phyloP scores from a whole-genome alignment of 176 grass and related monocot genomes.

The Carex cristatella region DNA sequence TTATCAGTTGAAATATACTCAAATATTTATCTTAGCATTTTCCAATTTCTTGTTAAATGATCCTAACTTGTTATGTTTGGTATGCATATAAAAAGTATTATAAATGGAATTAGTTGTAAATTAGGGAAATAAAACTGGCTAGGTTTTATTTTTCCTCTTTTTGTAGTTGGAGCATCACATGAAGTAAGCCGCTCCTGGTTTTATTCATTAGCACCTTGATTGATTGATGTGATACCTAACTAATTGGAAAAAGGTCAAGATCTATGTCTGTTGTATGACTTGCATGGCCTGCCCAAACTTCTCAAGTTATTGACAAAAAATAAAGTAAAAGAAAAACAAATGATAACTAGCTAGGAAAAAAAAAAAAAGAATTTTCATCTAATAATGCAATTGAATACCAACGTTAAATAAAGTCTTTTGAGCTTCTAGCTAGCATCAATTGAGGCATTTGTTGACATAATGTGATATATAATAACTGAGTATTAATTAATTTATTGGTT shows the following conservation, averaged over 20 bases:
- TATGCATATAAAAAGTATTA: too few species aligned
- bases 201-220: background rate
- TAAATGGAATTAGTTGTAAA: background rate
- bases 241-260: background rate
- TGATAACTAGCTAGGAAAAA: background rate
- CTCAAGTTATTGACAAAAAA: background rate
- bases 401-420: background rate
- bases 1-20: background rate
- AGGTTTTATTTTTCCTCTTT: background rate
- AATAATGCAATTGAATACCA: background rate
- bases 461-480: background rate
- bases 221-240: slow-evolving; percentile 15
- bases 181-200: background rate
- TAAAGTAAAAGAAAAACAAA: background rate
- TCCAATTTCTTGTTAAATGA: background rate
- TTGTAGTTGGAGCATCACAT: slow-evolving; percentile 3
- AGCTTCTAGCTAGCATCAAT: background rate
- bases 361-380: background rate
- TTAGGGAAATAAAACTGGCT: background rate
- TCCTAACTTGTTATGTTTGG: background rate
- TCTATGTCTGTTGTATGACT: background rate
- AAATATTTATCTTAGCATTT: background rate
- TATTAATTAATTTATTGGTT: background rate
- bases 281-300: background rate
- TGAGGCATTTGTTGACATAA: background rate